phyloP scores from a whole-genome alignment of 805 yeast genomes.

The Isabelozyma rhagii region DNA sequence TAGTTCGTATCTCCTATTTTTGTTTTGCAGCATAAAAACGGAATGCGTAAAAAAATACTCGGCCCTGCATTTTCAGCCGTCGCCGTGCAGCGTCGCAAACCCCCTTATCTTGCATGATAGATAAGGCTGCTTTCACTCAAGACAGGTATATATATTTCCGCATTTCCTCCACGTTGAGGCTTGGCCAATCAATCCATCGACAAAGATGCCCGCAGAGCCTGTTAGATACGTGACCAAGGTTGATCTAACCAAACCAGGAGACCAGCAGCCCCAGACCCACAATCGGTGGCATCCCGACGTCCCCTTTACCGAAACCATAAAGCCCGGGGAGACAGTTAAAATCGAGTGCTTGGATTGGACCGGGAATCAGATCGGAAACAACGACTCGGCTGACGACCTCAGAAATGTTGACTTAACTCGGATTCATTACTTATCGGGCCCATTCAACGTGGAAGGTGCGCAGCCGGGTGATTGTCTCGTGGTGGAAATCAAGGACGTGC shows the following conservation, averaged over 20 bases:
- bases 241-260: constrained; percentile 43
- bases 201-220: constrained; percentile 13
- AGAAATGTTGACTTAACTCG: constrained; percentile 41
- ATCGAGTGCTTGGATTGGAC: constrained; percentile 55
- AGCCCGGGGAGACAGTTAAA: constrained; percentile 43
- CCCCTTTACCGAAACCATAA: constrained; percentile 37
- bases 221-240: constrained; percentile 38
- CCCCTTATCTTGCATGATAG: no score
- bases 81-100: background rate
- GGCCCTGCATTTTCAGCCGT: no score
- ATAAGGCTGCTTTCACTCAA: no score
- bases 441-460: constrained; percentile 42
- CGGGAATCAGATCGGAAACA: constrained; percentile 48
- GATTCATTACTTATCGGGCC: constrained; percentile 50
- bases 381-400: constrained; percentile 48
- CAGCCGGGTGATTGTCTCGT: constrained; percentile 48
- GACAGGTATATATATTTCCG: background rate
- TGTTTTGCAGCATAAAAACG: no score
- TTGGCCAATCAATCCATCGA: no score
- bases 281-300: constrained; percentile 56
- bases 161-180: background rate
- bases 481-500: constrained; percentile 50
- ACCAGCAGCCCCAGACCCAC: constrained; percentile 45
- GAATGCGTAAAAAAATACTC: background rate
- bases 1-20: no score